Evolutionary conservation across 176 grass and related monocot species (phyloP), one percentile per base, ranked within the genome.

Genomic region (Aegilops longissima): DNA sequence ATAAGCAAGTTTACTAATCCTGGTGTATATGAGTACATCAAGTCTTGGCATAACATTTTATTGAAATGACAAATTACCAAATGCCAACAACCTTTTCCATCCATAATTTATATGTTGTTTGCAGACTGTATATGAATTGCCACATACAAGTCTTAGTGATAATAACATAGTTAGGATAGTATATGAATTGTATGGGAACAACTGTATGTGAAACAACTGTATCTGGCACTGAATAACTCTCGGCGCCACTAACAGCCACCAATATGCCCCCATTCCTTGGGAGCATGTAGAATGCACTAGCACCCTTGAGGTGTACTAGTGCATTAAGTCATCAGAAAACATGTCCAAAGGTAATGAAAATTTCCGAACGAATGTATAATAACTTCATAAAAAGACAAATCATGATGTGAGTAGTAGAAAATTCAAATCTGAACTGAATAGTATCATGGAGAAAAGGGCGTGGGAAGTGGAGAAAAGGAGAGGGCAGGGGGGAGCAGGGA

Each of bases 171-270:
- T 14, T 21, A 62, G 76, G 75, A 58, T 5, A 31, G 79, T 56
- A 58, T 31, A 18, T 59, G 23, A 66, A 67, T 3, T 42, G 79
- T 56, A 58, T 31, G 24, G 69, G 33, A 0, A 51, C 73, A 61
- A 16, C 16, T 30, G 24, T 45, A 73, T 44, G 70, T 7, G 16
- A 63, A 33, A 25, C 56, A 77, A 80, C 73, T 74, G 12, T 25
- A 12, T 47, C 42, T 74, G 71, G n/a, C 39, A 74, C 40, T 74
- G 39, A 73, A 47, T 74, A 74, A 74, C 71, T 74, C 71, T 47
- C 38, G 6, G 70, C 5, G 14, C 40, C 39, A 73, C 21, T 24
- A 44, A 13, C 11, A 23, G 4, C 9, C 69, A 73, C 38, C 20
- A 73, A 73, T 45, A 73, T 44, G 12, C 40, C 40, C n/a, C 23